Base-by-base conservation (phyloP, 2,329 filamentous ascomycete species). In the Cordyceps javanica region DNA sequence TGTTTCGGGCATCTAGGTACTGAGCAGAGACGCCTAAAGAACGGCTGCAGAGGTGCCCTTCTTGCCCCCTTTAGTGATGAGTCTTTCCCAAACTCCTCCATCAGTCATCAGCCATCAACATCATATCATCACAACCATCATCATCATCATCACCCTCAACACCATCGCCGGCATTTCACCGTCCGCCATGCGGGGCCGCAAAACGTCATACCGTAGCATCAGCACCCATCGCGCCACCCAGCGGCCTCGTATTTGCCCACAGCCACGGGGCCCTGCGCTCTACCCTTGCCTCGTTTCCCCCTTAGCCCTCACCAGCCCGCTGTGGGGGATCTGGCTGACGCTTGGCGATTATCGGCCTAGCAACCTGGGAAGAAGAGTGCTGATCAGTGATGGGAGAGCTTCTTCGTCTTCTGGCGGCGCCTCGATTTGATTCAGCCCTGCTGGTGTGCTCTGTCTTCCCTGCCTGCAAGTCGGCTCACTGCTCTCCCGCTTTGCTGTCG, bases 121-220 rank as follows among this genome's bases (percentile, higher is more conserved):
- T 25, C 49, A n/a, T 16, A 16, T 7, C 50, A 42, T 32, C 51
- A n/a, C 5, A 26, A 44, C 36, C 39, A 44, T 36, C 39, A 50
- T 9, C 13, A 44, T 38, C 38, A 34, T 8, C 21, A 4, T 16
- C 21, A 28, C 25, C 19, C n/a, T 11, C 49, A 19, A 25, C 49
- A 23, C 38, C 38, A 23, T 7, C 32, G n/a, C n/a, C 49, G 25
- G 36, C 36, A 50, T 26, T 42, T 42, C 52, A 46, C 41, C 41
- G 21, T 36, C 32, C 16, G 30, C 10, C 25, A 30, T 46, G 52
- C 54, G 34, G 54, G 38, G 48, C 53, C 41, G 16, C 3, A 7
- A 16, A 23, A 52, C 55, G 55, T 58, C 55, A 58, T 58, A 58
- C 11, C 28, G 55, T 58, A 28, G 41, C 55, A 58, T 32, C 48